Percentiles rank a stretch among this genome's conserved stretches.
Conservation (phyloP, 495 filamentous ascomycete genomes). For the Talaromyces wortmannii region DNA sequence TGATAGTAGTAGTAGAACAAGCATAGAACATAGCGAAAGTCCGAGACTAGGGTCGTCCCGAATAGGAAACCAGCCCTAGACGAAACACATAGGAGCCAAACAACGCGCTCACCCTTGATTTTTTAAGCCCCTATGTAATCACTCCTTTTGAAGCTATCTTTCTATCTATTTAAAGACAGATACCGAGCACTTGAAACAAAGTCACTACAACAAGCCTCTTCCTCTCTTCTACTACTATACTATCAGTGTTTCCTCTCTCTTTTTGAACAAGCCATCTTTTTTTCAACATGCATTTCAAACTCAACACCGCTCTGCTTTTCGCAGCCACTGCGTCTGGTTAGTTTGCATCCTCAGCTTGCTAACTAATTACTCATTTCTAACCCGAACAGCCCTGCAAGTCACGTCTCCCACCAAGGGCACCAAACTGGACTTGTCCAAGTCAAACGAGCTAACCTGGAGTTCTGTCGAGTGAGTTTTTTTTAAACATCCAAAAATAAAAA, state of each 20-base stretch:
- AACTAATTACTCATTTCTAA: background rate
- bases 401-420: constrained; percentile 24
- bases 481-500: background rate
- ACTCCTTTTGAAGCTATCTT: background rate
- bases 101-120: too few species aligned
- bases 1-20: too few species aligned
- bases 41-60: background rate
- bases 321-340: constrained; percentile 4
- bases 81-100: background rate
- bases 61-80: background rate
- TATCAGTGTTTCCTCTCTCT: background rate
- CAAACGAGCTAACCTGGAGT: constrained; percentile 29
- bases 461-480: constrained; percentile 19
- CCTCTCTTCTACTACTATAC: too few species aligned
- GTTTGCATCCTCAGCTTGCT: background rate
- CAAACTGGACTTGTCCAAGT: constrained; percentile 17
- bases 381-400: constrained; percentile 19
- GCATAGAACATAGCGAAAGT: background rate
- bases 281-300: constrained; percentile 1
- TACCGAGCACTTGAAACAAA: background rate
- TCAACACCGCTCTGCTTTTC: background rate
- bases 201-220: background rate
- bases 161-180: background rate
- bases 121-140: too few species aligned
- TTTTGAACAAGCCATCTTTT: too few species aligned